These are phyloP conservation scores for Verticillium albo-atrum DNA, from an alignment of 2,329 filamentous ascomycete species.

Conservation along the genomic window DNA sequence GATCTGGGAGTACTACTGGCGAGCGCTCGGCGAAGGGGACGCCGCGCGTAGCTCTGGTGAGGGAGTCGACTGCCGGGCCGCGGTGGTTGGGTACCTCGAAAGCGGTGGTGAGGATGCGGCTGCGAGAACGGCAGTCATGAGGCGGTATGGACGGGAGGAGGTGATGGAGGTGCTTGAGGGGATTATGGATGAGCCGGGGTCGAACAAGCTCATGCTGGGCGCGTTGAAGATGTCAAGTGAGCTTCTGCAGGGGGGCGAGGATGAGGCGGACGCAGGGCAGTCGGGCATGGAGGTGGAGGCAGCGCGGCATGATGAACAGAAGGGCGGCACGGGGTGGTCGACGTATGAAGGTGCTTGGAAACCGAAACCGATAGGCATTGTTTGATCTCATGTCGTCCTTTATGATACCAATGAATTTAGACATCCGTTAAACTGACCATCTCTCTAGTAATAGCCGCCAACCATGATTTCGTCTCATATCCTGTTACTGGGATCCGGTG, in stretches of 20 bases:
- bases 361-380: slow-evolving; percentile 53
- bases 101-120: slow-evolving; percentile 20
- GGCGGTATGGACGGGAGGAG: slow-evolving; percentile 28
- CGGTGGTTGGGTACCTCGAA: slow-evolving; percentile 33
- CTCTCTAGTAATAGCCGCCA: too few relatives aligned
- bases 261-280: slow-evolving; percentile 17
- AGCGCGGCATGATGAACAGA: neutral
- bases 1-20: slow-evolving; percentile 92
- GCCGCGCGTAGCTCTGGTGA: neutral
- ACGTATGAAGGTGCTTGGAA: slow-evolving; percentile 49
- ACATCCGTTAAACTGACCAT: too few relatives aligned
- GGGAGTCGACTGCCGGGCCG: slow-evolving; percentile 21
- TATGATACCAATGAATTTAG: neutral
- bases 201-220: slow-evolving; percentile 38
- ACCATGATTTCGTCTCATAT: too few relatives aligned
- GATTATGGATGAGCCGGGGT: slow-evolving; percentile 33
- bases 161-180: slow-evolving; percentile 33
- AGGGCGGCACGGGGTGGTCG: slow-evolving; percentile 36
- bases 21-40: slow-evolving; percentile 33
- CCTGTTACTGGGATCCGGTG: too few relatives aligned
- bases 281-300: slow-evolving; percentile 7
- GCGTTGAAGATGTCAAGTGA: slow-evolving; percentile 38
- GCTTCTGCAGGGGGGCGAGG: slow-evolving; percentile 25
- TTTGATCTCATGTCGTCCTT: slow-evolving; percentile 26
- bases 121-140: slow-evolving; percentile 24